These are phyloP conservation scores for Neofusicoccum ribis DNA, from an alignment of 2,329 filamentous ascomycete genomes.

Conservation along the genomic window DNA sequence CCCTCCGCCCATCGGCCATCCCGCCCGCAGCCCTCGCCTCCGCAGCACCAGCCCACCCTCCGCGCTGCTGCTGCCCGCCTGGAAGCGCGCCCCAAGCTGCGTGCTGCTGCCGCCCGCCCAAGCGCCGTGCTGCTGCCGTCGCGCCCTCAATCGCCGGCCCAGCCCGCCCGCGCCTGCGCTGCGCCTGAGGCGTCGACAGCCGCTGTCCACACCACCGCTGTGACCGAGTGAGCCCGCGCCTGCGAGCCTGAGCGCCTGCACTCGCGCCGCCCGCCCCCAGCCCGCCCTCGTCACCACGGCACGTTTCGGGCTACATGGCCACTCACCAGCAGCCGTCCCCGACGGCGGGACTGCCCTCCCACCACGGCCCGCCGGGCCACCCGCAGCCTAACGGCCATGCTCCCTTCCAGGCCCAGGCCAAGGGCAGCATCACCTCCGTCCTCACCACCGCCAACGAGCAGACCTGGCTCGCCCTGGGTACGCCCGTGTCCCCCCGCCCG, in stretches of 20 bases:
- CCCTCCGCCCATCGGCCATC: neutral
- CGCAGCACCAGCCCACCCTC: neutral
- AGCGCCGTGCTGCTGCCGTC: neutral
- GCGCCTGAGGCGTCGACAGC: neutral
- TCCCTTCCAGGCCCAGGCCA: constrained; percentile 58
- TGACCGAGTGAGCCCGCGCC: constrained; percentile 17
- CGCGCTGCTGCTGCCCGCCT: neutral
- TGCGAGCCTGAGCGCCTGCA: constrained; percentile 8
- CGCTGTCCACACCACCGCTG: neutral
- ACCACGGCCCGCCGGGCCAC: constrained; percentile 66
- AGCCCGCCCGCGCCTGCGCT: neutral
- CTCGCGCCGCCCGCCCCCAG: constrained; percentile 4
- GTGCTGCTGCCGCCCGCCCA: constrained; percentile 2
- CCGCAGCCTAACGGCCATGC: constrained; percentile 55
- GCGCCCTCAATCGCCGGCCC: neutral
- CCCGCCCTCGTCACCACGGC: constrained; percentile 3
- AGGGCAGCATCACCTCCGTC: constrained; percentile 63
- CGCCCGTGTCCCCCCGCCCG: constrained; percentile 31
- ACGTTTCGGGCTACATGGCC: constrained; percentile 54
- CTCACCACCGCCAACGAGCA: constrained; percentile 78
- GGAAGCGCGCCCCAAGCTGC: neutral
- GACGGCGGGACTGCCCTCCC: constrained; percentile 68
- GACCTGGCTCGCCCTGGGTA: constrained; percentile 93
- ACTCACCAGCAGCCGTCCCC: constrained; percentile 76
- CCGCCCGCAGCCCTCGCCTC: neutral